Percentiles rank a stretch among this genome's conserved stretches.
These are phyloP conservation scores for Vickermania spadyakhi DNA, from an alignment of 208 protist species.

Conservation along the genomic window DNA sequence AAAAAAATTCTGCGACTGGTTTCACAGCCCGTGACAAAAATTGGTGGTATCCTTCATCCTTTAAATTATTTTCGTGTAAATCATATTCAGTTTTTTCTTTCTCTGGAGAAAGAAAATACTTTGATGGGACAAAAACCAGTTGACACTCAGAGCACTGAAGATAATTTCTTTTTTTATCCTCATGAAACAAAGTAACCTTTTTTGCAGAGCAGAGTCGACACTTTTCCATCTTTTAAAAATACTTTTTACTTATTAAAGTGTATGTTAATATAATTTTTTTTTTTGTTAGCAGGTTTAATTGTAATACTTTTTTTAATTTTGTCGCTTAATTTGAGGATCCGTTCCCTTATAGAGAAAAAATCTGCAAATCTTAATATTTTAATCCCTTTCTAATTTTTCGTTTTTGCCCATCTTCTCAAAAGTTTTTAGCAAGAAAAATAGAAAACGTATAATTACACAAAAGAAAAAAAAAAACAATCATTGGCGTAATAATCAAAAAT, in stretches of 20 bases:
- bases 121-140: constrained; percentile 29
- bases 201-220: constrained; percentile 23
- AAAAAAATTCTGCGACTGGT: constrained; percentile 17
- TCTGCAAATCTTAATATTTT: too few relatives aligned
- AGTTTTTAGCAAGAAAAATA: too few relatives aligned
- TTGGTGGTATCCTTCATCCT: constrained; percentile 22
- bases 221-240: constrained; percentile 4
- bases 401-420: too few relatives aligned
- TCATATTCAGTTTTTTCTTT: constrained; percentile 43
- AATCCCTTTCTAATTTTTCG: too few relatives aligned
- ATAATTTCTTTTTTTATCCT: constrained; percentile 25
- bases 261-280: constrained; percentile 10
- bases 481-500: too few relatives aligned
- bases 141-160: constrained; percentile 19
- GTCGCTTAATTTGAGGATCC: too few relatives aligned
- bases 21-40: constrained; percentile 26
- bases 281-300: background rate
- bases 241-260: constrained; percentile 11
- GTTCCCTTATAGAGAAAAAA: too few relatives aligned
- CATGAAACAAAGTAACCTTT: constrained; percentile 11
- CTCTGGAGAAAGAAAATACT: constrained; percentile 9
- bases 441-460: too few relatives aligned
- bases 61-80: constrained; percentile 27
- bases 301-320: too few relatives aligned
- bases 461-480: too few relatives aligned